Percentiles rank a stretch among this genome's conserved stretches.
These are phyloP conservation scores for Aspergillus bertholletiae DNA, from an alignment of 495 filamentous ascomycete species.

Conservation along the genomic window DNA sequence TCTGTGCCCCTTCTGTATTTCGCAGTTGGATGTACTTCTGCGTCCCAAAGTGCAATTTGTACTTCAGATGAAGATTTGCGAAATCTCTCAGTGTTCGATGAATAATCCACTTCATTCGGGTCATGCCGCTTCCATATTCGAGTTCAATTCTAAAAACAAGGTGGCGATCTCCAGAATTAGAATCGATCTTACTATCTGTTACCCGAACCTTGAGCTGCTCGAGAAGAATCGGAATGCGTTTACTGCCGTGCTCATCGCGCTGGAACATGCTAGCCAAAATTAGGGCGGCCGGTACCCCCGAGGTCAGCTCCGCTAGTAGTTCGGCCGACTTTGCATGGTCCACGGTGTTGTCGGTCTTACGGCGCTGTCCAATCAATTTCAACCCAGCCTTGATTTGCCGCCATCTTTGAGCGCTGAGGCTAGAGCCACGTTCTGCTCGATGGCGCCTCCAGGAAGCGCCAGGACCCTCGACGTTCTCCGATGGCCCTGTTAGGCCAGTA, in stretches of 20 bases:
- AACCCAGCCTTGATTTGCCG: constrained; percentile 79
- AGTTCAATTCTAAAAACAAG: constrained; percentile 85
- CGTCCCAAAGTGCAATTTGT: constrained; percentile 76
- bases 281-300: constrained; percentile 84
- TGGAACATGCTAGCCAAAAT: constrained; percentile 97
- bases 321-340: constrained; percentile 96
- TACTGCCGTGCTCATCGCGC: constrained; percentile 92
- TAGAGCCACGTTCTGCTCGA: constrained; percentile 60
- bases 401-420: constrained; percentile 82
- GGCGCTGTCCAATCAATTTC: constrained; percentile 72
- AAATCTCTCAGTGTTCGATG: constrained; percentile 84
- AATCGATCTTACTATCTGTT: constrained; percentile 68
- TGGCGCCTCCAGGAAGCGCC: constrained; percentile 51
- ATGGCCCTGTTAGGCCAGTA: constrained; percentile 63
- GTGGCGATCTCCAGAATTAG: constrained; percentile 69
- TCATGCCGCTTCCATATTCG: constrained; percentile 93
- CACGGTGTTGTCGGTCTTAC: constrained; percentile 75
- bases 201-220: constrained; percentile 92
- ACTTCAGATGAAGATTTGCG: constrained; percentile 86
- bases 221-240: constrained; percentile 86
- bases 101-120: constrained; percentile 96
- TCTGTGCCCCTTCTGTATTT: constrained; percentile 48
- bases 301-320: constrained; percentile 89
- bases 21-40: constrained; percentile 72
- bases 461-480: constrained; percentile 50